A percentile compares a stretch with the other conserved stretches of the same genome.
Conservation (phyloP, 768 basidiomycete species). For the Multifurca ochricompacta region DNA sequence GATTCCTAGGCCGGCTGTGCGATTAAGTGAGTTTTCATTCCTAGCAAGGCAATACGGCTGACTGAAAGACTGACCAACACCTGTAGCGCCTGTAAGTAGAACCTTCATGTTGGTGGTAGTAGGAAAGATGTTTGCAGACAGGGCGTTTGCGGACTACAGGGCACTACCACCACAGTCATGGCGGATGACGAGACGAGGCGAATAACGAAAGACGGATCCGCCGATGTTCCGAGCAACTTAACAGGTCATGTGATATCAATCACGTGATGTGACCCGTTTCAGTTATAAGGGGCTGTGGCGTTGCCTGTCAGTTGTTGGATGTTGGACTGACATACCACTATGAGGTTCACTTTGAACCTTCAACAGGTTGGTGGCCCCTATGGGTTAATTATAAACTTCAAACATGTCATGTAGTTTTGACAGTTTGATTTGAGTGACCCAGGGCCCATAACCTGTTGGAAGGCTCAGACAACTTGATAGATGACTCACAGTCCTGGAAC, state of each 20-base stretch:
- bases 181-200: too few relatives aligned
- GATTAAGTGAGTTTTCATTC: neutral
- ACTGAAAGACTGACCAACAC: conserved; percentile 8
- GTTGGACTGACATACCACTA: neutral
- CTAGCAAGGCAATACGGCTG: neutral
- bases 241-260: too few relatives aligned
- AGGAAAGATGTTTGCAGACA: neutral
- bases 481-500: too few relatives aligned
- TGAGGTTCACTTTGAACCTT: neutral
- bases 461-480: neutral
- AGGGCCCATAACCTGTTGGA: conserved; percentile 2
- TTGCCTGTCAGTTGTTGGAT: too few relatives aligned
- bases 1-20: conserved; percentile 23
- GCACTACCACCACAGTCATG: neutral
- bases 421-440: neutral
- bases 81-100: conserved; percentile 19
- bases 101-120: conserved; percentile 7
- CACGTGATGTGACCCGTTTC: too few relatives aligned
- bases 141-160: neutral
- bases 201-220: too few relatives aligned
- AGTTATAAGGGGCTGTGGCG: too few relatives aligned
- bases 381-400: neutral
- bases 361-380: neutral
- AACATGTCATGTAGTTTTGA: neutral
- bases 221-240: too few relatives aligned